Evolutionary conservation across 176 grass and related monocot genomes (phyloP), one percentile per base, ranked within the genome.

Genomic region (Paspalum vaginatum): DNA sequence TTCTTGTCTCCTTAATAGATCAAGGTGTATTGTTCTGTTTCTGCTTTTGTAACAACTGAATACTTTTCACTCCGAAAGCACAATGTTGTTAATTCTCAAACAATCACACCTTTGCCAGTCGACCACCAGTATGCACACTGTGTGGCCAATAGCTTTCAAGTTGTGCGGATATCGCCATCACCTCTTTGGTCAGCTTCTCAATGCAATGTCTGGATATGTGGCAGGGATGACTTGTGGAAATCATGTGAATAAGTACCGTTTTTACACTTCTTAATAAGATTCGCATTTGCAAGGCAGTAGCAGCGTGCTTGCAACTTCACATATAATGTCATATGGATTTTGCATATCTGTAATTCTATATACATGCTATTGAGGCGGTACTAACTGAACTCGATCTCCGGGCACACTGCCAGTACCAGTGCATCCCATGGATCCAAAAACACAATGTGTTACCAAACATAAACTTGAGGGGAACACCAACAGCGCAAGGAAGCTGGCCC

Each of bases 181-280:
- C n/a, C n/a, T 79, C 51, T 70, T 45, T 42, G 15, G 91, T 69
- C 70, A 89, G 49, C 13, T 47, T 79, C 9, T 87, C n/a, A n/a
- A n/a, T n/a, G n/a, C 91, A 3, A 79, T 94, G 77, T 88, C 85
- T 37, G 70, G 20, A 32, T 84, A 88, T 17, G 68, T 78, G 18
- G 4, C 67, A 65, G 92, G 89, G 11, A 68, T 24, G 25, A 47
- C 8, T 25, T 68, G 65, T 47, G 10, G 65, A 22, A 43, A n/a
- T 68, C 2, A 0, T 0, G 11, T 8, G 42, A 46, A 45, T 14
- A 14, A 68, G 65, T 68, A 46, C 41, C 15, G 20, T 2, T 46
- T n/a, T 24, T 68, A 68, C 65, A 68, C n/a, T 46, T 46, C 13
- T 5, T n/a, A n/a, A n/a, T 11, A 46, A 46, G 11, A 44, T 46